Evolutionary conservation across 139 green algal species (phyloP).

Genomic region (Picochlorum sp.): DNA sequence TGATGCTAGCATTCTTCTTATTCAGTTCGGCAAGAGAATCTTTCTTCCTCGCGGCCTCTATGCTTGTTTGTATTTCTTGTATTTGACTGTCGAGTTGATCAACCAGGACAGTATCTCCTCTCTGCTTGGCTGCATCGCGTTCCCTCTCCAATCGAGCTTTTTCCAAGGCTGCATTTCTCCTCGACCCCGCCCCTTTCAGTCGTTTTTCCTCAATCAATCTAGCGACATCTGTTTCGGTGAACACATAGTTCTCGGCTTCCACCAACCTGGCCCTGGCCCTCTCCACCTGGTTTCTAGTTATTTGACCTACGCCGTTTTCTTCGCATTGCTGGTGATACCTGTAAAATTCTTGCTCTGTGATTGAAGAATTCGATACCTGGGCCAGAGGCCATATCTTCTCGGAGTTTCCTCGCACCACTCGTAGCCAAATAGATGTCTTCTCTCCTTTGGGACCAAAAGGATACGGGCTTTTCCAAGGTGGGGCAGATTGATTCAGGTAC

Average conservation of each 20-base stretch:
- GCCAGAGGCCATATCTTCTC: conserved; percentile 25
- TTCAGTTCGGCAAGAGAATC: conserved; percentile 33
- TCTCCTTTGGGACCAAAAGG: conserved; percentile 10
- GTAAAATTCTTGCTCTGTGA: conserved; percentile 35
- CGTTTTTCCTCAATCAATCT: conserved; percentile 39
- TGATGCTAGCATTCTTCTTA: conserved; percentile 31
- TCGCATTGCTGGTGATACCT: conserved; percentile 18
- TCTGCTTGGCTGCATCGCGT: conserved; percentile 20
- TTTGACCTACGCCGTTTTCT: conserved; percentile 10
- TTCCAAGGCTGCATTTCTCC: conserved; percentile 34
- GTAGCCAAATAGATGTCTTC: conserved; percentile 34
- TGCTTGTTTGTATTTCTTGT: conserved; percentile 12
- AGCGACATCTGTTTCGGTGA: conserved; percentile 44
- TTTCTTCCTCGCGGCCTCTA: conserved; percentile 6
- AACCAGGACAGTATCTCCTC: conserved; percentile 15
- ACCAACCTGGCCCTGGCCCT: conserved; percentile 10
- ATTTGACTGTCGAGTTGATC: conserved; percentile 16
- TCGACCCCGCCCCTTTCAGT: conserved; percentile 5
- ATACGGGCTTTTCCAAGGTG: conserved; percentile 26
- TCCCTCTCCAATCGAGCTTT: conserved; percentile 25
- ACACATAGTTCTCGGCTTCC: conserved; percentile 38
- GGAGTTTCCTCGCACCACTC: conserved; percentile 24
- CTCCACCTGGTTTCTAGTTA: conserved; percentile 16
- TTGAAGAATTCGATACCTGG: conserved; percentile 42
- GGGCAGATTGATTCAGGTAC: conserved; percentile 21